Percentiles rank a stretch among this genome's conserved stretches.
Conservation (phyloP, 495 filamentous ascomycete species). For the Hamigera avellanea region DNA sequence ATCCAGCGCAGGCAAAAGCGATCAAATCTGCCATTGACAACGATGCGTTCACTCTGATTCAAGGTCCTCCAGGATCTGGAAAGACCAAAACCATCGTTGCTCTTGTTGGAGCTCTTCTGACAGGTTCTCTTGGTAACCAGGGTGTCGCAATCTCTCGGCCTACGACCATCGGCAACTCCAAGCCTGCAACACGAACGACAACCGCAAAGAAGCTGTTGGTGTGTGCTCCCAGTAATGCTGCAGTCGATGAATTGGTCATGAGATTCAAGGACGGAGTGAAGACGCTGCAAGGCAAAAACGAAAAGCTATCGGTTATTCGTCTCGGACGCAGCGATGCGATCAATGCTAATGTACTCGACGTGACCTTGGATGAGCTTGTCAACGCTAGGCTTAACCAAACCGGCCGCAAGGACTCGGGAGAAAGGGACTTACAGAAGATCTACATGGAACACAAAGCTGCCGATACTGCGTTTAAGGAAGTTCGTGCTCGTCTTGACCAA, state of each 20-base stretch:
- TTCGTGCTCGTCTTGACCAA: constrained; percentile 58
- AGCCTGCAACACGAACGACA: constrained; percentile 14
- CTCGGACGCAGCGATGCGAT: constrained; percentile 91
- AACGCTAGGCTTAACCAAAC: constrained; percentile 50
- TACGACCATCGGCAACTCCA: constrained; percentile 11
- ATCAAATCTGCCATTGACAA: constrained; percentile 86
- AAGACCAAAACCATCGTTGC: constrained; percentile 98
- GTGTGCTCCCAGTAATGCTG: constrained; percentile 94
- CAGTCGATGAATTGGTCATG: constrained; percentile 91
- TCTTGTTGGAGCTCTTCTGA: constrained; percentile 82
- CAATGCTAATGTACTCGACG: constrained; percentile 78
- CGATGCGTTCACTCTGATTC: constrained; percentile 90
- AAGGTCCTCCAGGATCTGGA: constrained; percentile 91
- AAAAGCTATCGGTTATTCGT: constrained; percentile 73
- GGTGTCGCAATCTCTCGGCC: constrained; percentile 41
- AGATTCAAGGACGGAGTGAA: constrained; percentile 84
- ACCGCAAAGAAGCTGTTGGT: constrained; percentile 78
- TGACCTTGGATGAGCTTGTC: constrained; percentile 88
- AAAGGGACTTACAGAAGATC: constrained; percentile 60
- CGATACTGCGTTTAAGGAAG: constrained; percentile 55
- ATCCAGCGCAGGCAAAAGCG: constrained; percentile 83
- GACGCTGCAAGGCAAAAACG: constrained; percentile 55
- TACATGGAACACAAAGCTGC: constrained; percentile 72
- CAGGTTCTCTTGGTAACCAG: constrained; percentile 39
- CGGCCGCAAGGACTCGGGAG: constrained; percentile 26